Conservation (phyloP, 2,329 filamentous ascomycete species). For the Venturia effusa region DNA sequence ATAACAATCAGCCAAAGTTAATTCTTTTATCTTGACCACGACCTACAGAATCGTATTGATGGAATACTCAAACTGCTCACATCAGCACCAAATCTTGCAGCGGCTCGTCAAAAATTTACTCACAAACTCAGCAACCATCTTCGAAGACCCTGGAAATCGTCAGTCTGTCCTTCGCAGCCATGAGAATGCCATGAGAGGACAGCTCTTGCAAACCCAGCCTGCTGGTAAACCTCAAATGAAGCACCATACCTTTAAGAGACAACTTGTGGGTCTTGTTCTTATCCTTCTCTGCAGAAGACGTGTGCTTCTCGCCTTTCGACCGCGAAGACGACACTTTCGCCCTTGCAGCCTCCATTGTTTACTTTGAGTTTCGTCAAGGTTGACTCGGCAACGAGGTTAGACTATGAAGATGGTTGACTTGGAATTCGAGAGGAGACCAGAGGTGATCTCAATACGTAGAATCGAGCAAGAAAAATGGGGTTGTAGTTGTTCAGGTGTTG, state of each 20-base stretch:
- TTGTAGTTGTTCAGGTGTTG: neutral
- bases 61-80: conserved; percentile 77
- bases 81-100: conserved; percentile 14
- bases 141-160: conserved; percentile 50
- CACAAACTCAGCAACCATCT: conserved; percentile 92
- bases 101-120: conserved; percentile 25
- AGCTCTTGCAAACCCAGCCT: no score
- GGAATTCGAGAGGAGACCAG: neutral
- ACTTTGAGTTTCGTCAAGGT: neutral
- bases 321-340: conserved; percentile 9
- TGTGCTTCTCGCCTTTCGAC: conserved; percentile 19
- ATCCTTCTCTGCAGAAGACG: conserved; percentile 34
- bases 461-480: neutral
- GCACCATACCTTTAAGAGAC: conserved; percentile 60
- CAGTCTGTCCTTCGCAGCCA: neutral
- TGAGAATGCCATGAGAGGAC: no score
- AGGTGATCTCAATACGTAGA: neutral
- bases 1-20: conserved; percentile 8
- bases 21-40: neutral
- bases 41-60: conserved; percentile 89
- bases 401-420: neutral
- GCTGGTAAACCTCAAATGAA: neutral
- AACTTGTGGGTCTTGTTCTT: conserved; percentile 93
- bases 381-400: conserved; percentile 10
- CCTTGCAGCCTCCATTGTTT: conserved; percentile 13